These are phyloP conservation scores for Cystofilobasidium bisporidii DNA, from an alignment of 768 basidiomycete genomes.

Conservation along the genomic window DNA sequence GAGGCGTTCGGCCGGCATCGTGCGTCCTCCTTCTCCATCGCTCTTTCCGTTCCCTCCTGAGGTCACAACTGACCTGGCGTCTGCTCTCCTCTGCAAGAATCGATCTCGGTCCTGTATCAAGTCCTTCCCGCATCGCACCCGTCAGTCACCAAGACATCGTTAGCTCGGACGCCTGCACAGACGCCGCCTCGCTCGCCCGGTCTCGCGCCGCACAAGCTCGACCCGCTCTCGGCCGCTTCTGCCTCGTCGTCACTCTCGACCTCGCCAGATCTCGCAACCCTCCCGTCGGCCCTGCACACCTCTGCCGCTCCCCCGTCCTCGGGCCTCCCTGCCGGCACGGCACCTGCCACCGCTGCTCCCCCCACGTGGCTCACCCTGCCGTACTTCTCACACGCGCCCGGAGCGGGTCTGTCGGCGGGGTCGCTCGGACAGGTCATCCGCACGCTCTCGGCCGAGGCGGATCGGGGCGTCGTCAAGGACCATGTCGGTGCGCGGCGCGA, in stretches of 20 bases:
- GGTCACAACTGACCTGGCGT: no score
- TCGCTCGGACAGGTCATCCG: not conserved
- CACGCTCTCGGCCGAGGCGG: not conserved
- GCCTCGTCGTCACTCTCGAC: no score
- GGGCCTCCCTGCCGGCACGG: not conserved
- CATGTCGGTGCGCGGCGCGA: not conserved
- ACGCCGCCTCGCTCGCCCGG: conserved; percentile 5
- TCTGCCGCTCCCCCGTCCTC: not conserved
- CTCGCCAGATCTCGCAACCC: not conserved
- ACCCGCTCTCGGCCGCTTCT: not conserved
- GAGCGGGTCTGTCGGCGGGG: not conserved
- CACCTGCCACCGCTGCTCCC: not conserved
- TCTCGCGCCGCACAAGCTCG: not conserved
- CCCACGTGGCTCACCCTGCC: conserved; percentile 6
- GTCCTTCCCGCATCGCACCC: conserved; percentile 12
- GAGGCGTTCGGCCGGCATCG: conserved; percentile 21
- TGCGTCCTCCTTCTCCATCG: no score
- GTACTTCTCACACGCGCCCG: conserved; percentile 2
- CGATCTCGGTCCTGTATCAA: conserved; percentile 25
- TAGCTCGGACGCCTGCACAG: not conserved
- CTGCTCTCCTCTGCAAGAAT: no score
- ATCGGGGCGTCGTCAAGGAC: not conserved
- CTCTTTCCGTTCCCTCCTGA: no score
- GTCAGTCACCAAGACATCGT: not conserved
- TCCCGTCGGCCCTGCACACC: not conserved